Base-by-base conservation (phyloP, 371 early-diverging fungal genomes). In the Syncephalastrum monosporum region DNA sequence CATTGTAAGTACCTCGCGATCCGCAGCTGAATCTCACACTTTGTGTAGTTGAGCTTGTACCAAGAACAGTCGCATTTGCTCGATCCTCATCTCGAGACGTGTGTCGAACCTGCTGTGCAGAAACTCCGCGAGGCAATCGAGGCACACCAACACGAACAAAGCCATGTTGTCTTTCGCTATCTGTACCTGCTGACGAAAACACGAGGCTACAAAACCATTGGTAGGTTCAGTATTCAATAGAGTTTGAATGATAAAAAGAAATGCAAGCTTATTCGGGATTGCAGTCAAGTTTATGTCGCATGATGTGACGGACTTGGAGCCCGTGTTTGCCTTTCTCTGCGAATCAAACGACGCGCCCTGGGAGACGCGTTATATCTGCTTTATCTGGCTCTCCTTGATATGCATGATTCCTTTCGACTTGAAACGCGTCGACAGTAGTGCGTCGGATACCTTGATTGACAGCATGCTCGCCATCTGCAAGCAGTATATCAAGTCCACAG, bases 331-430 rank as follows among this genome's bases (percentile, higher is more conserved):
- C 42, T 86, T 82, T 63, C 64, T 89, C 38, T 66, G 58, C 33
- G 50, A 33, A 10, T 63, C 72, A 51, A 59, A 81, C 43, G 52
- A 72, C 25, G 33, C 55, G 7, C 43, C 71, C 13, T 94, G 95
- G 96, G 88, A 89, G 57, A 77, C 77, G 2, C 81, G 92, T 13
- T 94, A 91, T 24, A 73, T 93, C 13, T 73, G 88, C 27, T 72
- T 93, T 41, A 73, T 93, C 21, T 94, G 94, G 94, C 66, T 94
- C n/a, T 92, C 93, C 0, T 77, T 96, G 42, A 82, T 96, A 59
- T 84, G 86, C 53, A 92, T 93, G 93, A 86, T 94, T 24, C 98
- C 98, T 3, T 97, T 97, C 67, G 95, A 96, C 71, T 78, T 97
- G 14, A 81, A 77, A 56, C 85, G 75, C 16, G 82, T 97, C 17